phyloP scores from a whole-genome alignment of 2,329 filamentous ascomycete species.

The Colletotrichum zoysiae region DNA sequence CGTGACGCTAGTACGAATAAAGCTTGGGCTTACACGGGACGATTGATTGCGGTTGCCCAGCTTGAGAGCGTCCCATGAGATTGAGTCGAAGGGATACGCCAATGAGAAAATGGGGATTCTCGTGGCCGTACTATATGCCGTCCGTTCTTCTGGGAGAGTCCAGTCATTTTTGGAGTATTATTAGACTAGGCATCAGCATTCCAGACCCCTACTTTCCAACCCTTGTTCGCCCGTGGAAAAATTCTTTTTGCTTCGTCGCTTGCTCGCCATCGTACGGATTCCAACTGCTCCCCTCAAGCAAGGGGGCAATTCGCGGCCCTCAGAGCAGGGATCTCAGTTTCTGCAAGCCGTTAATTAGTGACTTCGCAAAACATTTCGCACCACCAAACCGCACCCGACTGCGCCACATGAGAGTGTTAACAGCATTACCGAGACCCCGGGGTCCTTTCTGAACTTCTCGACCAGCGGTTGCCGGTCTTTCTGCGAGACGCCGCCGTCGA shows the following conservation, averaged over 20 bases:
- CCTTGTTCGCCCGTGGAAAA: too few species aligned
- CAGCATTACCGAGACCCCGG: constrained; percentile 56
- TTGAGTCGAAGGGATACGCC: not conserved
- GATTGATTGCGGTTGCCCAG: constrained; percentile 12
- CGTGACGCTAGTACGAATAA: not conserved
- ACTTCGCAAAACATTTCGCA: too few species aligned
- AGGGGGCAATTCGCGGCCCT: not conserved
- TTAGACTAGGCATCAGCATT: too few species aligned
- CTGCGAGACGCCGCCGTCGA: too few species aligned
- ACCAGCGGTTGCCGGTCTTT: too few species aligned
- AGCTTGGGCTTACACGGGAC: not conserved
- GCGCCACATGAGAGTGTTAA: constrained; percentile 65
- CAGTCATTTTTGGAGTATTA: too few species aligned
- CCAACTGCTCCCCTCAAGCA: not conserved
- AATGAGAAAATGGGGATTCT: not conserved
- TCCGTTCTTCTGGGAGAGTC: too few species aligned
- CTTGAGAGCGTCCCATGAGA: not conserved
- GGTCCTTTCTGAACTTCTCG: constrained; percentile 43
- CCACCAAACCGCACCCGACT: constrained; percentile 56
- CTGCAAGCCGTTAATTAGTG: not conserved
- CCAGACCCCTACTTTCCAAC: not conserved
- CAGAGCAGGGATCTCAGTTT: not conserved
- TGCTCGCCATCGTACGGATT: not conserved
- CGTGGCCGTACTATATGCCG: not conserved
- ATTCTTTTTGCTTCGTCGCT: not conserved